Base-by-base conservation (phyloP, 139 green algal genomes). In the Haematococcus sp. region DNA sequence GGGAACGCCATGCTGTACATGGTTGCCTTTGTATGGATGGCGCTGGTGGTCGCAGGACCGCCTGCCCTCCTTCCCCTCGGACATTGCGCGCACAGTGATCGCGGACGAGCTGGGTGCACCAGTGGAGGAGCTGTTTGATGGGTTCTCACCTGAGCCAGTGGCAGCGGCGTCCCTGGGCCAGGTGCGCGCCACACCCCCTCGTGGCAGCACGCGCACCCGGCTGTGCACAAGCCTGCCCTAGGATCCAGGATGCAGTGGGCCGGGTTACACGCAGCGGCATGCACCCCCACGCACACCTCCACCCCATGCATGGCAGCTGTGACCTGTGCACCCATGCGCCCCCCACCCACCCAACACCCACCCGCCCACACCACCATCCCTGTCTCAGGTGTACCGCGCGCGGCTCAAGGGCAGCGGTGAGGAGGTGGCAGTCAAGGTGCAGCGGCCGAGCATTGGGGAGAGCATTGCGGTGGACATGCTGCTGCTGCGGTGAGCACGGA, bases 391-490 rank as follows among this genome's bases (percentile, higher is more conserved):
- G 30, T 97, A 97, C 86, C 87, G 82, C 46, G 94, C 80, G 0
- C 46, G 63, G n/a, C 78, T 97, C 70, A 63, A 73, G 9, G 40
- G 66, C 9, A 96, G 83, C 2, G 95, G 95, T 2, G 84, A 95
- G 68, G 27, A 75, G 25, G 95, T 99, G 25, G 95, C 95, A 0
- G 88, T 98, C 31, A 98, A 99, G 88, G 94, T 99, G 54, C 95
- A 99, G 90, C 85, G 95, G 43, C 95, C 95, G 3, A 87, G 87
- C 55, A 97, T 98, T 51, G 87, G 85, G 11, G 95, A 97, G 70
- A 83, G 70, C 81, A 98, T 98, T 49, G 93, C 93, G 1, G 73
- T 96, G 16, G 94, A 98, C 86, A 94, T 97, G 87, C 83, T 98
- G 66, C 87, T 98, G 83, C 88, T 98, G 73, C 78, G 94, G 4